Conservation (phyloP, 1,284 basidiomycete genomes). For the Rhizoctonia solani region DNA sequence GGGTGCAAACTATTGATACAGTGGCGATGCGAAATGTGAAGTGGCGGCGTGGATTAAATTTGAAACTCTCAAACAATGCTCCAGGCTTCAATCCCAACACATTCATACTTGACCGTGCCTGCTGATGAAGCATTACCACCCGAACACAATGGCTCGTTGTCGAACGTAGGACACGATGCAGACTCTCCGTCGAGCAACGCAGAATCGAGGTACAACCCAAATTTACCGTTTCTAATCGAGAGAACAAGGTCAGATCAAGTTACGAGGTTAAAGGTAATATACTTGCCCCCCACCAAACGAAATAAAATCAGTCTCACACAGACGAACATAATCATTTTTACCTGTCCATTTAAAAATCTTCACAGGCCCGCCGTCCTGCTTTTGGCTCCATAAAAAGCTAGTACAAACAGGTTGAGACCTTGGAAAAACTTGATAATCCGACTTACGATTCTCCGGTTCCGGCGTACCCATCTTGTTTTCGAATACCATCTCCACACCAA, state of each 20-base stretch:
- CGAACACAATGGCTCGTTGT: constrained; percentile 76
- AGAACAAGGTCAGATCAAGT: not conserved
- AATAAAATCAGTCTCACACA: constrained; percentile 79
- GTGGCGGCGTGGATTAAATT: too few relatives aligned
- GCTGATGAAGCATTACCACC: constrained; percentile 51
- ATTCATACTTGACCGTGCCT: constrained; percentile 70
- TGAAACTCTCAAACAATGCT: constrained; percentile 58
- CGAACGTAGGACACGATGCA: constrained; percentile 82
- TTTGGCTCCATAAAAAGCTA: constrained; percentile 76
- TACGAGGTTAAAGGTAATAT: not conserved
- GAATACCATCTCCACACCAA: constrained; percentile 77
- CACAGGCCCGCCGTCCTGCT: constrained; percentile 48
- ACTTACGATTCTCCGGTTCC: constrained; percentile 85
- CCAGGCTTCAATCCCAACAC: constrained; percentile 88
- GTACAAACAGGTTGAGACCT: not conserved
- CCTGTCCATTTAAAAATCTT: constrained; percentile 86
- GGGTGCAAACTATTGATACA: constrained; percentile 6
- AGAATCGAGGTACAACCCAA: constrained; percentile 89
- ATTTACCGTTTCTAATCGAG: constrained; percentile 71
- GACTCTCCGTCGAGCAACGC: constrained; percentile 83
- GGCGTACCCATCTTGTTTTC: constrained; percentile 61
- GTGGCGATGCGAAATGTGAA: too few relatives aligned
- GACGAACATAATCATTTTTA: constrained; percentile 85
- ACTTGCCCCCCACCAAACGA: constrained; percentile 91
- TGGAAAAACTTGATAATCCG: not conserved